phyloP scores from a whole-genome alignment of 495 filamentous ascomycete species.

The Podospora tetraspora region DNA sequence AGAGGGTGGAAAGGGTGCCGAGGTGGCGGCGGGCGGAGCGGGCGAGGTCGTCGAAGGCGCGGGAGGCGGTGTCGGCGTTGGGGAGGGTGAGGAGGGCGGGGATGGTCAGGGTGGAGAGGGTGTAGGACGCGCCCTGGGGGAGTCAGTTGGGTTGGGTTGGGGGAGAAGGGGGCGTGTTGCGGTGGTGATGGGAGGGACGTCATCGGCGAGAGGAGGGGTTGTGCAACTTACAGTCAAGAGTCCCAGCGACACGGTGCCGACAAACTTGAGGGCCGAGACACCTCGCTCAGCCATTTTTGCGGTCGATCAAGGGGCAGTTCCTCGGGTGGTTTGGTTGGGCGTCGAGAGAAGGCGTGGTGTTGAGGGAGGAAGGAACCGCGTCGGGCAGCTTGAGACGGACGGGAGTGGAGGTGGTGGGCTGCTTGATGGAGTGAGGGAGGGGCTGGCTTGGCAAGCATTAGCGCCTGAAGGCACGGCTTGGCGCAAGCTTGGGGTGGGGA shows the following conservation, averaged over 20 bases:
- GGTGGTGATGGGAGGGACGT: not conserved
- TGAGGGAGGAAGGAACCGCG: not conserved
- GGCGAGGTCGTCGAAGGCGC: constrained; percentile 59
- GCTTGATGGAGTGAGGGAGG: not conserved
- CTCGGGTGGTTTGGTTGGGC: constrained; percentile 7
- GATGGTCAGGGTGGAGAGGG: constrained; percentile 64
- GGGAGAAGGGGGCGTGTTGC: not conserved
- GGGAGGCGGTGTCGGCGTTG: constrained; percentile 59
- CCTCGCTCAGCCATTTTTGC: constrained; percentile 60
- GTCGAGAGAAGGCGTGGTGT: constrained; percentile 7
- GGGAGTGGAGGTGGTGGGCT: not conserved
- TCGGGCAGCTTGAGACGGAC: not conserved
- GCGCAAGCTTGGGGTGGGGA: not conserved
- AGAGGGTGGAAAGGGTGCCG: constrained; percentile 55
- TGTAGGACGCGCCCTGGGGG: constrained; percentile 74
- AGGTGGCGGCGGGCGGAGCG: constrained; percentile 54
- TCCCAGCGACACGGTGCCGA: constrained; percentile 81
- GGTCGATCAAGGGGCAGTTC: constrained; percentile 12
- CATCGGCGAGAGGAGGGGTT: constrained; percentile 4
- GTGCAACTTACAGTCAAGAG: constrained; percentile 64
- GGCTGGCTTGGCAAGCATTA: not conserved
- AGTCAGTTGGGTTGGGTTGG: not conserved
- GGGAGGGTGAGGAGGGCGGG: constrained; percentile 74
- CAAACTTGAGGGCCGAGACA: constrained; percentile 77
- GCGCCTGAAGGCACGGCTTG: not conserved